Conservation (phyloP, 257 asterid genomes). For the Jacaranda mimosifolia region DNA sequence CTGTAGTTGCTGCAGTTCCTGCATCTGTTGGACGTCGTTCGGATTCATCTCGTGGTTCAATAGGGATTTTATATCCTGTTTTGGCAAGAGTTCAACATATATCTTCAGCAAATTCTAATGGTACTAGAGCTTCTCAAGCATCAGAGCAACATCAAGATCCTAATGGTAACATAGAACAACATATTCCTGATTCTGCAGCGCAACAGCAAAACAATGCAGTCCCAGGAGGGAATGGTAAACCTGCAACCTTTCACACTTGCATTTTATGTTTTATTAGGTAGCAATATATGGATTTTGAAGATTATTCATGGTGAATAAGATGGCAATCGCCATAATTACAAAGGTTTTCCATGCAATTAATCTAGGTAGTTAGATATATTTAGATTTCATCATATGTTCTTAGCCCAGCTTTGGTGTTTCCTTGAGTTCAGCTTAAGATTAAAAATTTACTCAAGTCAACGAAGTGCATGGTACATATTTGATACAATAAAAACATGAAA, state of each 20-base stretch:
- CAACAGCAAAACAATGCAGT: conserved; percentile 48
- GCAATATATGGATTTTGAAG: conserved; percentile 1
- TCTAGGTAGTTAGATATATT: background rate
- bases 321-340: background rate
- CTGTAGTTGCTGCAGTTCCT: conserved; percentile 68
- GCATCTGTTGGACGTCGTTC: conserved; percentile 56
- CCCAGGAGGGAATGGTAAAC: conserved; percentile 54
- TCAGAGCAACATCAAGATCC: conserved; percentile 50
- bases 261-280: conserved; percentile 18
- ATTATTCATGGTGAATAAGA: conserved; percentile 17
- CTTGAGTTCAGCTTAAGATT: too few relatives aligned
- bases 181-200: conserved; percentile 50
- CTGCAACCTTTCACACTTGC: background rate
- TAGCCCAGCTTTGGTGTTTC: too few relatives aligned
- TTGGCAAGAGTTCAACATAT: conserved; percentile 78
- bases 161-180: conserved; percentile 44
- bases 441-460: too few relatives aligned
- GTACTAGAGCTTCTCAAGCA: conserved; percentile 56
- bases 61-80: conserved; percentile 81
- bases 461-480: too few relatives aligned
- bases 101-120: conserved; percentile 50
- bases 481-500: too few relatives aligned
- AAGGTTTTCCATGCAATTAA: background rate
- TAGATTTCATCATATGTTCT: background rate
- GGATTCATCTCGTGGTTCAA: conserved; percentile 71